Percentiles rank a stretch among this genome's conserved stretches.
phyloP scores from a whole-genome alignment of 2,329 filamentous ascomycete species.

The Phialocephala subalpina region DNA sequence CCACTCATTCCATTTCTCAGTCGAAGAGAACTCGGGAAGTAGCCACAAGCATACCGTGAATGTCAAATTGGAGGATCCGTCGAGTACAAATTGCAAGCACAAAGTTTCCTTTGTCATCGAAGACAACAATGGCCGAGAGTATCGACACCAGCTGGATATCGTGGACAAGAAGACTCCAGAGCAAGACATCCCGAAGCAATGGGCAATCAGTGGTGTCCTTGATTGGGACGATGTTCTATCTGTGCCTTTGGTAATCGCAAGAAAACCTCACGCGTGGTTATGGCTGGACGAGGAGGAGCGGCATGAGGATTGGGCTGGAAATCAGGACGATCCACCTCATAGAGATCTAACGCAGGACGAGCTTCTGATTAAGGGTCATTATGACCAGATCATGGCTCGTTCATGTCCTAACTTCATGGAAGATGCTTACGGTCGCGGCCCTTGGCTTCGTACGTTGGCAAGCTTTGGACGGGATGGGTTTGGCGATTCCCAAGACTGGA shows the following conservation, averaged over 20 bases:
- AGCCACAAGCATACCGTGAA: not conserved
- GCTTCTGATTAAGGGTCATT: conserved; percentile 33
- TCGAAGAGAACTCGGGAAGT: not conserved
- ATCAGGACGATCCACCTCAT: conserved; percentile 18
- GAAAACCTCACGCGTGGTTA: conserved; percentile 30
- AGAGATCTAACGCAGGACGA: conserved; percentile 29
- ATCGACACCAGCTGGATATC: not conserved
- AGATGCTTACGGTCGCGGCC: conserved; percentile 34
- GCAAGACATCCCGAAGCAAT: conserved; percentile 6
- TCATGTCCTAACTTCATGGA: conserved; percentile 21
- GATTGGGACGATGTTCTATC: conserved; percentile 34
- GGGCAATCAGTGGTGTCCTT: conserved; percentile 30
- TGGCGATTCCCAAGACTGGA: not conserved
- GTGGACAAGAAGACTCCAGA: not conserved
- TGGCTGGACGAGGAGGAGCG: conserved; percentile 27
- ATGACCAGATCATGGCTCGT: conserved; percentile 29
- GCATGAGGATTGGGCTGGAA: not conserved
- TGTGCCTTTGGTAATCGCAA: conserved; percentile 25
- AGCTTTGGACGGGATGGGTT: conserved; percentile 27
- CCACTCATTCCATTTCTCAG: conserved; percentile 7
- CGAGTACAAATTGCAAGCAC: not conserved
- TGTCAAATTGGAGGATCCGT: not conserved
- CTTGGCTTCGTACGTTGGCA: conserved; percentile 29
- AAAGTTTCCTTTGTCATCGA: not conserved
- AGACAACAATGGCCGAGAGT: not conserved